Evolutionary conservation across 1,139 yeast species (phyloP), one percentile per base, ranked within the genome.

Genomic region (Blastobotrys illinoisensis): DNA sequence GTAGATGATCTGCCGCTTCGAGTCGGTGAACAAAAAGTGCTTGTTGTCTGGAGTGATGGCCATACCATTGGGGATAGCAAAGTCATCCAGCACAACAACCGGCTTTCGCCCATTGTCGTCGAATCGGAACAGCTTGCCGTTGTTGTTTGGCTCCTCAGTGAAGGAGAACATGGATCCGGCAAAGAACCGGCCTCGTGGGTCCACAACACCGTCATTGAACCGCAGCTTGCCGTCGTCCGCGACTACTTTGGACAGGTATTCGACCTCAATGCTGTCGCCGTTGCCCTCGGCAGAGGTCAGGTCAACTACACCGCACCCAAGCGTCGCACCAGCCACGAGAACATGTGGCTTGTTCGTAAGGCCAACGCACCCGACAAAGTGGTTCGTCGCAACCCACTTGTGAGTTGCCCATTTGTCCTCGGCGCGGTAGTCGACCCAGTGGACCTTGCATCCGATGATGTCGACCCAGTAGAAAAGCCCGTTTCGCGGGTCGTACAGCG

Each of bases 21-120:
- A 84, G 63, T 88, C 95, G 2, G 93, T 87, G 79, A 89, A 83
- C 64, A 78, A 86, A 65, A 88, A 74, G 49, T 71, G 71, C 45
- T 74, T 76, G 9, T 77, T 75, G 54, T 78, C 80, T 47, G 70
- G 69, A 46, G 78, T 74, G 77, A 89, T 91, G 32, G 86, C 87
- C 61, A 90, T 76, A n/a, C 97, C 96, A 66, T 90, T 90, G 14
- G 68, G 68, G 18, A 60, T 61, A 14, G 59, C 58, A 6, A 61
- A 52, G 21, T 56, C 54, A 14, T 61, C 56, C 23, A 49, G 56
- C 9, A 59, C 52, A 11, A 56, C 59, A 13, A 36, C 36, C 19
- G 32, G 18, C 13, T 46, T 44, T 3, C 58, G 60, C 44, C 61
- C 63, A 11, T 64, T 62, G 48, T 65, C 68, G 53, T 67, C 60